Conservation (phyloP, 768 basidiomycete genomes). For the Lactarius akahatsu region DNA sequence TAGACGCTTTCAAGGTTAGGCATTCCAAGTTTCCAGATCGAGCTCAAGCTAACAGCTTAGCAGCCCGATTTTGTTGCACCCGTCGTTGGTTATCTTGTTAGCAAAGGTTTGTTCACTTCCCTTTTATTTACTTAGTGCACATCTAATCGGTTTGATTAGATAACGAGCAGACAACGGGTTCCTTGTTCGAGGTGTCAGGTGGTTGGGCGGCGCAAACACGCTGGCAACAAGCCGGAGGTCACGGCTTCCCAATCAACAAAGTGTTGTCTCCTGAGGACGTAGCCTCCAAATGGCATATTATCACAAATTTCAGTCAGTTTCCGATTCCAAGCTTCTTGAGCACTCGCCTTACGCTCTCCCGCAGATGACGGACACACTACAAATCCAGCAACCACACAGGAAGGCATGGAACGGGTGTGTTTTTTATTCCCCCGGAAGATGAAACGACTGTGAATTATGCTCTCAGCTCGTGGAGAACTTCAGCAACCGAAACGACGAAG, state of each 20-base stretch:
- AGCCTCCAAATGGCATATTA: constrained; percentile 71
- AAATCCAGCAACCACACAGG: constrained; percentile 69
- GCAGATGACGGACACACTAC: constrained; percentile 80
- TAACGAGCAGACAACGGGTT: constrained; percentile 70
- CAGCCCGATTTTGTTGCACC: constrained; percentile 93
- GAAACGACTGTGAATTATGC: background rate
- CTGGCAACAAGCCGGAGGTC: constrained; percentile 89
- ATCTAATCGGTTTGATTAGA: constrained; percentile 38
- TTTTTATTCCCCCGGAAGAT: background rate
- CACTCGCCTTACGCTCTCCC: constrained; percentile 18
- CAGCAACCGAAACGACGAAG: constrained; percentile 41
- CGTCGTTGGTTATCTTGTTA: constrained; percentile 85
- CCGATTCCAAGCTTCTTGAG: background rate
- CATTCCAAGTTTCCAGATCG: background rate
- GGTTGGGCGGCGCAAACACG: constrained; percentile 92
- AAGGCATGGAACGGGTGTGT: constrained; percentile 71
- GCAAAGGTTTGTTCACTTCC: constrained; percentile 49
- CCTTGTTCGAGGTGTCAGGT: constrained; percentile 81
- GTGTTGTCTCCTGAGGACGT: constrained; percentile 80
- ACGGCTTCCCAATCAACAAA: constrained; percentile 80
- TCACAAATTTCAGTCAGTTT: constrained; percentile 78
- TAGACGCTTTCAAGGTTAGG: constrained; percentile 81
- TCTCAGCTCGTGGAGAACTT: constrained; percentile 58
- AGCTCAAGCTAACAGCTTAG: constrained; percentile 6
- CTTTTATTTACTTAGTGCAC: background rate